Evolutionary conservation across 352 stramenopile species (phyloP), one percentile per base, ranked within the genome.

Genomic region (Pythium folliculosum): DNA sequence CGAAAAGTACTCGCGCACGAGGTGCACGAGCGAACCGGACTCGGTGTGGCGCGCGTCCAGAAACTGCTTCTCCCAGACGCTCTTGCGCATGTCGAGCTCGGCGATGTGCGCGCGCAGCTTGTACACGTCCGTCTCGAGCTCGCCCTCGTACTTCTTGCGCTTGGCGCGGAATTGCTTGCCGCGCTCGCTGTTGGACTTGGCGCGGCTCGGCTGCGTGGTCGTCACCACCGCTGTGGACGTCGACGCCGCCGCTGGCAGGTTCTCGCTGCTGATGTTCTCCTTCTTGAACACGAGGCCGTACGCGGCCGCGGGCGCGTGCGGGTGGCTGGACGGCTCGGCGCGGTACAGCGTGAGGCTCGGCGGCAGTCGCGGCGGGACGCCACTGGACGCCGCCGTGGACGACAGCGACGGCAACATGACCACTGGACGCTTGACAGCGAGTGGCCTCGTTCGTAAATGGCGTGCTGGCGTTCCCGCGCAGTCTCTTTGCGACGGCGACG

Each of bases 121-220:
- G 57, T 63, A 67, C 22, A 75, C 63, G 23, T 57, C 43, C 9
- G 49, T 49, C 61, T 72, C 69, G 27, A 72, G 47, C 19, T 71
- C 64, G 30, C n/a, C 61, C 45, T 71, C 54, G 22, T 73, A 65
- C 67, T 69, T 68, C 53, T 69, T 64, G 38, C 60, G 67, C 56
- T 65, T 63, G 50, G 60, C 60, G 32, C 67, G 60, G 52, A 73
- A 73, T 14, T 64, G 44, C 22, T 71, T 69, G 32, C 69, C 63
- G 35, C 69, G 69, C 64, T 75, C 69, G 50, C 69, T 71, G 45
- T 72, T 72, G 32, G 60, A 57, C 62, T 69, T 76, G 61, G 61
- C 67, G 23, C 61, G 62, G 7, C 40, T 27, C 21, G 16, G n/a
- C 37, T 21, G 48, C 44, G 43, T 55, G 22, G 30, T 45, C 0